Evolutionary conservation across 345 rosid genomes (phyloP).

Genomic region (Populus euphratica): DNA sequence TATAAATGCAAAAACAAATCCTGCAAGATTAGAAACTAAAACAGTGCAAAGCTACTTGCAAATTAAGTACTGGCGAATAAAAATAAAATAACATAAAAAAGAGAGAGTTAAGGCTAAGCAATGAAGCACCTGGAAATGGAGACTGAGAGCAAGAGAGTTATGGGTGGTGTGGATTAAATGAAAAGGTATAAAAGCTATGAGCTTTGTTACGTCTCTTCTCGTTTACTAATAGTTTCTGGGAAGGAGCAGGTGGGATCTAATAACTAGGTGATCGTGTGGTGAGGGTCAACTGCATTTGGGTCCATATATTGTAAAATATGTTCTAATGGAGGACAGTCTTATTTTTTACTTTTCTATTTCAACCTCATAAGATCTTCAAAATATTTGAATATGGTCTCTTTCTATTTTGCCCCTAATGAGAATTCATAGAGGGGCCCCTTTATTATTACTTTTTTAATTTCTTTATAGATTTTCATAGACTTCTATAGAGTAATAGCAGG

Average conservation of each 20-base stretch:
- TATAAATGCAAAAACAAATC: neutral
- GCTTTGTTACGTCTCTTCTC: neutral
- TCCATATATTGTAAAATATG: neutral
- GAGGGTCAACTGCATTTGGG: neutral
- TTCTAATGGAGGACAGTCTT: neutral
- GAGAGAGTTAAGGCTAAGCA: neutral
- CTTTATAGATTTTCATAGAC: too few species aligned
- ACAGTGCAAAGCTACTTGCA: neutral
- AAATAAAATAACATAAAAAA: neutral
- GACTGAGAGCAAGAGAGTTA: neutral
- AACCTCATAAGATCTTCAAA: neutral
- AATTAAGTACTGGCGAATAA: too few species aligned
- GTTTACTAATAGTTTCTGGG: neutral
- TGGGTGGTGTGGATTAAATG: neutral
- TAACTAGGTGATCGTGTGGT: neutral
- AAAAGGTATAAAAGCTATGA: neutral
- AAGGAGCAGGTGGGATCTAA: neutral
- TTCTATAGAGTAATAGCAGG: too few species aligned
- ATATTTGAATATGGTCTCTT: neutral
- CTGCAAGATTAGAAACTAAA: neutral
- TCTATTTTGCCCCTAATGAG: neutral
- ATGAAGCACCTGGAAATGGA: conserved; percentile 1
- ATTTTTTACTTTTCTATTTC: neutral
- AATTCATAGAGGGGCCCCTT: neutral
- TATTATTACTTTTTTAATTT: too few species aligned